Base-by-base conservation (phyloP, 75 land plant species). In the Pseudotsuga menziesii region DNA sequence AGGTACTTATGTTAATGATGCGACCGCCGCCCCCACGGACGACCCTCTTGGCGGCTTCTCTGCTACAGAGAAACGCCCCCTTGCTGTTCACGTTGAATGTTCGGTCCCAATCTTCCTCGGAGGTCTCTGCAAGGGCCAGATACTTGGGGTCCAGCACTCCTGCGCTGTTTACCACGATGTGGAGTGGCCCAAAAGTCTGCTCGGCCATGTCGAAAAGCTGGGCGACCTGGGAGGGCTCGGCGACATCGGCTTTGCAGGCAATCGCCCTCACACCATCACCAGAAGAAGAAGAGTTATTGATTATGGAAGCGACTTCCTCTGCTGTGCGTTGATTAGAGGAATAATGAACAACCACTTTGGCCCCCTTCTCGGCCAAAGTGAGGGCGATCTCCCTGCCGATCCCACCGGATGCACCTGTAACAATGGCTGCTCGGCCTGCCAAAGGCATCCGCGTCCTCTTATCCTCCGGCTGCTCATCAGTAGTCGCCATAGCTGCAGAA, bases 381-480 rank as follows among this genome's bases (percentile, higher is more conserved):
- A 78, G 69, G 48, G 81, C 73, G 76, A 87, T 81, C 26, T 70
- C 90, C 13, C 78, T 54, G 22, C 90, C 90, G 20, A 87, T 87
- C 23, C 90, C 90, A 22, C 89, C 60, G 0, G 89, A 78, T 1
- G 83, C 89, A 20, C 90, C 90, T 5, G 83, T 88, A 3, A 88
- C 86, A 67, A 88, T 78, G 72, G 88, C 89, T 13, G 83, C 84
- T 52, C 86, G 76, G 22, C 76, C 86, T 20, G 39, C 4, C 7
- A 72, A 59, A 48, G 72, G 70, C 41, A 39, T 39, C 41, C 41
- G 41, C 41, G 41, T 39, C 4, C 41, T 1, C 4, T 39, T 39
- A 4, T 39, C 41, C 41, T 39, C 41, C 41, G 41, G 41, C 41
- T 39, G 41, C 4, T 39, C 41, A 39, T 39, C 41, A 39, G 41